Evolutionary conservation across 352 stramenopile genomes (phyloP), one percentile per base, ranked within the genome.

Genomic region (Phytophthora sojae): DNA sequence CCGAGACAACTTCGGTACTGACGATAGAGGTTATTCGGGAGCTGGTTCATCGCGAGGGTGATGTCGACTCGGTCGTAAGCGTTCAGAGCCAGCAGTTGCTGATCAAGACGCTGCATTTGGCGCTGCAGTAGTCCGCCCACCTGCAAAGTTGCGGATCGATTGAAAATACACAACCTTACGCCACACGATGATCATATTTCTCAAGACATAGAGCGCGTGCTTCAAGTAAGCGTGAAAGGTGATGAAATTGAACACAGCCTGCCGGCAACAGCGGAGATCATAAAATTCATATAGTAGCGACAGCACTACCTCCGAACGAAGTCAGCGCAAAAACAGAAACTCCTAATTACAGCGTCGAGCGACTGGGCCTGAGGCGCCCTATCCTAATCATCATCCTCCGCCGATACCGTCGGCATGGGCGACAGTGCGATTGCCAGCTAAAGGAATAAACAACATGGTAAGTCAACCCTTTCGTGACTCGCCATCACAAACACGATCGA

Each of bases 21-120:
- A 92, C 86, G 11, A 71, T 84, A 21, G 82, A 91, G 26, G 52
- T 93, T 57, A 82, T 95, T 52, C 82, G 89, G 64, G 81, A 85
- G 15, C 64, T 95, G 35, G 81, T 93, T 29, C 60, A 89, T 19
- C 69, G 74, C 42, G 85, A 94, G 58, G 79, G 69, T 19, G 54
- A 80, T 52, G 73, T 65, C 15, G 73, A 83, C 59, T 83, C 80
- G 0, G 61, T 90, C 4, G 75, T 94, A 45, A 88, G 77, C 52
- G 69, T 71, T 7, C 82, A 76, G 21, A 83, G 79, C 25, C 80
- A 87, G 21, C 86, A 91, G 64, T 54, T 95, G 4, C 75, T 94
- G 26, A 79, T 89, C 47, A 95, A 95, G 81, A 91, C 88, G 51
- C 76, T 95, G 52, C 80, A 85, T 51, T 69, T 94, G 61, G 85